These are phyloP conservation scores for Ophiostoma populinum DNA, from an alignment of 2,329 filamentous ascomycete genomes.

Conservation along the genomic window DNA sequence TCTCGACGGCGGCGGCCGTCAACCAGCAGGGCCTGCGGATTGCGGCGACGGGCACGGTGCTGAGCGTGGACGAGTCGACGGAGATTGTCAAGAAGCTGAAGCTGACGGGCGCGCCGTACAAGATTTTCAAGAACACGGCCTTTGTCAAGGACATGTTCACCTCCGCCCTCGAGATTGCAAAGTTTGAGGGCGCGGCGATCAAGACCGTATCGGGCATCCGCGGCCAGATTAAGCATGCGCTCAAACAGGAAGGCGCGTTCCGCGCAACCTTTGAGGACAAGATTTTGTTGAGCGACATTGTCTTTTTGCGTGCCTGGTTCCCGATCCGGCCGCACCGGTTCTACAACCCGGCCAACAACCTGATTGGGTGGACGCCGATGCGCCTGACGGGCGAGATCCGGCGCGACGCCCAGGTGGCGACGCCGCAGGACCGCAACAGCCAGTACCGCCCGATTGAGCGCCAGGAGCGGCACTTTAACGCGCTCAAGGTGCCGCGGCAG, in stretches of 20 bases:
- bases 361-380: constrained; percentile 88
- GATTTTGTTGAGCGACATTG: constrained; percentile 88
- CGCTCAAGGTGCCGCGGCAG: constrained; percentile 58
- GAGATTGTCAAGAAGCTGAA: constrained; percentile 99
- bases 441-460: constrained; percentile 60
- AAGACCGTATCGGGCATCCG: constrained; percentile 90
- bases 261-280: constrained; percentile 98
- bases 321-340: constrained; percentile 88
- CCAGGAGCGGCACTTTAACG: constrained; percentile 58
- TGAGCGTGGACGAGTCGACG: constrained; percentile 85
- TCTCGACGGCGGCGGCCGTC: constrained; percentile 58
- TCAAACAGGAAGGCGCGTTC: constrained; percentile 92
- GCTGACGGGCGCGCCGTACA: constrained; percentile 54
- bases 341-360: constrained; percentile 91
- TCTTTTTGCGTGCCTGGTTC: constrained; percentile 94
- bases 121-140: constrained; percentile 98
- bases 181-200: constrained; percentile 92
- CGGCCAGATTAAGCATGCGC: constrained; percentile 90
- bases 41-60: constrained; percentile 80
- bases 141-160: constrained; percentile 99
- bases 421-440: constrained; percentile 68
- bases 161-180: constrained; percentile 81
- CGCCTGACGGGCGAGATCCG: constrained; percentile 85
- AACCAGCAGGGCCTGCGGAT: constrained; percentile 58
- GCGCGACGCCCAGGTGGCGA: constrained; percentile 53